A percentile compares a stretch with the other conserved stretches of the same genome.
Evolutionary conservation across 108 stramenopile species (phyloP).

Genomic region (Cyclotella baltica): DNA sequence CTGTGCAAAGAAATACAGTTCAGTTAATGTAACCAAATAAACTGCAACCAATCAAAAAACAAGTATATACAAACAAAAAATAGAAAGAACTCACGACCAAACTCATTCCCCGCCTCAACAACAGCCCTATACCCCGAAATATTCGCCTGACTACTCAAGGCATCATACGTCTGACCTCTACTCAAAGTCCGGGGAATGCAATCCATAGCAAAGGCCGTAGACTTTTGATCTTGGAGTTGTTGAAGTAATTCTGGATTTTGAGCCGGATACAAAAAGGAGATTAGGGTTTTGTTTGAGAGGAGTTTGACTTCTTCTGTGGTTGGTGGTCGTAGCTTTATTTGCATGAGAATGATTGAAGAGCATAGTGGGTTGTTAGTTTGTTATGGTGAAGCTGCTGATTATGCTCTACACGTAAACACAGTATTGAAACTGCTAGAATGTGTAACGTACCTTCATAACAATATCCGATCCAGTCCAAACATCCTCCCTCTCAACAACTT

Average conservation of each 20-base stretch:
- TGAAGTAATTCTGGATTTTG: constrained; percentile 93
- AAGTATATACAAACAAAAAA: constrained; percentile 41
- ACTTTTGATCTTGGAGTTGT: constrained; percentile 88
- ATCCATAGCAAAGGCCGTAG: constrained; percentile 97
- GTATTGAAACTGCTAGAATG: neutral
- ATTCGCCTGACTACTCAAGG: constrained; percentile 96
- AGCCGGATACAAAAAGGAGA: constrained; percentile 93
- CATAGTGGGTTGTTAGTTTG: constrained; percentile 1
- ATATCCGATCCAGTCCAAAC: constrained; percentile 90
- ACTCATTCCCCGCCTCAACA: constrained; percentile 95
- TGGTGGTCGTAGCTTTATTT: constrained; percentile 86
- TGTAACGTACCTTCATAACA: constrained; percentile 82
- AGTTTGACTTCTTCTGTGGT: constrained; percentile 79
- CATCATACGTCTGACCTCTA: constrained; percentile 98
- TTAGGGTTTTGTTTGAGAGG: constrained; percentile 85
- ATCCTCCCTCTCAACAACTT: constrained; percentile 77
- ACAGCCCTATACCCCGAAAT: constrained; percentile 99
- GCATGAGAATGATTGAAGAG: neutral
- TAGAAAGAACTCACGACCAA: constrained; percentile 70
- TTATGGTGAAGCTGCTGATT: too few species aligned
- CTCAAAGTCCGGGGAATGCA: constrained; percentile 95
- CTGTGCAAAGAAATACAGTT: neutral
- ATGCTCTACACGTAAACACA: neutral
- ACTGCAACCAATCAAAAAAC: neutral
- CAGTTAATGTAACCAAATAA: neutral